Evolutionary conservation across 2,329 filamentous ascomycete species (phyloP), one percentile per base, ranked within the genome.

Genomic region (Didymosphaeria variabile): DNA sequence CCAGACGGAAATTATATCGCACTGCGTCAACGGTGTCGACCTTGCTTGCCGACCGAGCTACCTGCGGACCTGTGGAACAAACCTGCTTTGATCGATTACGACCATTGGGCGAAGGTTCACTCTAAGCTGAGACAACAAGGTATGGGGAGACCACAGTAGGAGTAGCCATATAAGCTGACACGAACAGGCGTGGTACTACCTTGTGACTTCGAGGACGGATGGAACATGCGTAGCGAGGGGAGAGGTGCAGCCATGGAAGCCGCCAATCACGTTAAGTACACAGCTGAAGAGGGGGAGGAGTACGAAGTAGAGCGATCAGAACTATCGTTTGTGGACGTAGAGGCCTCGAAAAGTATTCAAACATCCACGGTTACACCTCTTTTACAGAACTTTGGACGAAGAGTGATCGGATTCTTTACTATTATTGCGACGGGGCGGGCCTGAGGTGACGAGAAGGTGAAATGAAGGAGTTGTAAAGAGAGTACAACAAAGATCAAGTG

Each of bases 81-180:
- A 23, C 51, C 51, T 3, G 52, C 31, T 13, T 54, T 62, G 57
- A 67, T 65, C n/a, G 58, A 67, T 12, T 62, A 60, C n/a, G 60
- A 62, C 12, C 49, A 60, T 26, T 64, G 65, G 63, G 58, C 52
- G 2, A 10, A 59, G 1, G 55, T 61, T 21, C 56, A 55, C 29
- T 58, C 17, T 2, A 42, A 29, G 9, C 8, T 62, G 13, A 40
- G 58, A 26, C 26, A 31, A 4, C 26, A 51, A 49, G 63, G 58
- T 60, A 54, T 17, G 38, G 19, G n/a, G 7, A 44, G 2, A 3
- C 17, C n/a, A 17, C 17, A 54, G 2, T 7, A 38, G 40, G 40
- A 1, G 26, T 2, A 9, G 5, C 9, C 12, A n/a, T 10, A 19
- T 21, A 17, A 21, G 17, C 47, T 50, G 29, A 50, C 19, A 32